These are phyloP conservation scores for Hyaloperonospora brassicae DNA, from an alignment of 352 stramenopile species.

Conservation along the genomic window DNA sequence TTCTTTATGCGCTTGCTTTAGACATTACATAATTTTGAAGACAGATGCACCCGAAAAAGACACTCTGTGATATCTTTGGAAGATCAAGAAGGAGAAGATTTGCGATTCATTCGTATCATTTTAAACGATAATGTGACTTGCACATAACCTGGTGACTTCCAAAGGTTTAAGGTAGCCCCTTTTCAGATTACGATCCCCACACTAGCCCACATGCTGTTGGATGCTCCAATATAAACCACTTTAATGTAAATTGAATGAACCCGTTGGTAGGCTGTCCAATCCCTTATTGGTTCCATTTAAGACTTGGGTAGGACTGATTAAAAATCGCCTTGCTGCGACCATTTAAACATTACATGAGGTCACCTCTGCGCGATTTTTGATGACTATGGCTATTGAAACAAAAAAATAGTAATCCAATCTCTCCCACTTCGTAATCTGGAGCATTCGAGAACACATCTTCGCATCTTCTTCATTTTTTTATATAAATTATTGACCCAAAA, in stretches of 20 bases:
- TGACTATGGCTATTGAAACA: not conserved
- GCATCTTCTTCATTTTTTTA: no score
- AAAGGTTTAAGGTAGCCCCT: conserved; percentile 1
- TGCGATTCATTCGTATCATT: no score
- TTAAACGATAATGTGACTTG: no score
- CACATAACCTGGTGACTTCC: not conserved
- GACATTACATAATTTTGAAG: no score
- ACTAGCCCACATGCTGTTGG: conserved; percentile 3
- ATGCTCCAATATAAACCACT: conserved; percentile 1
- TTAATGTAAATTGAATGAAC: conserved; percentile 6
- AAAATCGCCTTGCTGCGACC: no score
- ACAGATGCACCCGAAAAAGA: no score
- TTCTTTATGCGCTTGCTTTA: no score
- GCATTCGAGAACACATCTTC: conserved; percentile 2
- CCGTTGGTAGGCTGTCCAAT: not conserved
- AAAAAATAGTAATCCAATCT: conserved; percentile 2
- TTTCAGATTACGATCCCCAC: conserved; percentile 5
- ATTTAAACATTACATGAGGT: not conserved
- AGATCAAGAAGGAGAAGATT: no score
- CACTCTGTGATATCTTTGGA: no score
- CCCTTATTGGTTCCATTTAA: no score
- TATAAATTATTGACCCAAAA: not conserved
- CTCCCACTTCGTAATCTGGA: conserved; percentile 4
- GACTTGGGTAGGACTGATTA: no score
- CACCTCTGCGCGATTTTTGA: not conserved